Percentiles rank a stretch among this genome's conserved stretches.
Evolutionary conservation across 179 eudicot species (phyloP).

Genomic region (Sideroxylon spinosum): DNA sequence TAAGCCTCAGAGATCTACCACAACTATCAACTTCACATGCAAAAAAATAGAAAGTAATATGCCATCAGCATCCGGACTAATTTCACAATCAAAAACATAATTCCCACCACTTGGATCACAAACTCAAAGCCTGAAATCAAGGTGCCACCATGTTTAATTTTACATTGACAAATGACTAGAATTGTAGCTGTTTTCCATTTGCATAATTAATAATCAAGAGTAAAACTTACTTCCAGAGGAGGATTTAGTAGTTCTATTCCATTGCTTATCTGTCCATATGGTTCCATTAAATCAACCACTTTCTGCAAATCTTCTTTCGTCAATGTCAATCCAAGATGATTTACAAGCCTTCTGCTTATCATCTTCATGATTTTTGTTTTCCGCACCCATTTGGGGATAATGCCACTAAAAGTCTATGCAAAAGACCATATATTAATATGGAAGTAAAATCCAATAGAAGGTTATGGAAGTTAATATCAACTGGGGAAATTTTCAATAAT

Average conservation of each 20-base stretch:
- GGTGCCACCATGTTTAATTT: not conserved
- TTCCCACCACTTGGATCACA: not conserved
- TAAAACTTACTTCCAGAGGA: slow-evolving; percentile 70
- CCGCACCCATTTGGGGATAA: slow-evolving; percentile 67
- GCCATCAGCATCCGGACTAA: not conserved
- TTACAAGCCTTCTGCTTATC: slow-evolving; percentile 63
- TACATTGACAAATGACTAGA: not conserved
- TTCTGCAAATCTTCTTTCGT: slow-evolving; percentile 71
- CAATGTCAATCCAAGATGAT: slow-evolving; percentile 85
- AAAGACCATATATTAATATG: not conserved
- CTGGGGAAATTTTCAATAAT: not conserved
- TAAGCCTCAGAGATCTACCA: not conserved
- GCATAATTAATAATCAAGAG: not conserved
- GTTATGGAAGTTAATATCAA: not conserved
- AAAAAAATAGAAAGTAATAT: not conserved
- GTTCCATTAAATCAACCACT: slow-evolving; percentile 90
- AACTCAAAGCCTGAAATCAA: not conserved
- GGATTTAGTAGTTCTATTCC: slow-evolving; percentile 78
- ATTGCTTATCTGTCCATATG: slow-evolving; percentile 79
- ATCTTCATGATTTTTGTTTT: slow-evolving; percentile 50
- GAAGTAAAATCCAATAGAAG: too few species aligned
- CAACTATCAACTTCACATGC: not conserved
- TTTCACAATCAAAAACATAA: not conserved
- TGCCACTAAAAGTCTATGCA: slow-evolving; percentile 66
- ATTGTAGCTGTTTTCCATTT: not conserved